phyloP scores from a whole-genome alignment of 2,329 filamentous ascomycete species.

The Ophiostoma sp. region DNA sequence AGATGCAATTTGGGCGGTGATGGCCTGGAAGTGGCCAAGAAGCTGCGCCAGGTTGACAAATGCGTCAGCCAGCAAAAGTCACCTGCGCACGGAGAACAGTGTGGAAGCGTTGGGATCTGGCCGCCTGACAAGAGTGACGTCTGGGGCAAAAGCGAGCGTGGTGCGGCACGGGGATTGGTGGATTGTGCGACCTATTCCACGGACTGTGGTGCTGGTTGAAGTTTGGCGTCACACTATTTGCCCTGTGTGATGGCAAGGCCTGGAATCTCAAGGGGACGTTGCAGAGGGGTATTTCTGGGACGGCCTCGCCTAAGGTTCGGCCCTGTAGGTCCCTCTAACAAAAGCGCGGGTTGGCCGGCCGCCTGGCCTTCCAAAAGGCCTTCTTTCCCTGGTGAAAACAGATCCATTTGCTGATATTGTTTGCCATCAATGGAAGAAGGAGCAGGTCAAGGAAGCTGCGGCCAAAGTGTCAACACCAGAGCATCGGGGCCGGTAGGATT shows the following conservation, averaged over 20 bases:
- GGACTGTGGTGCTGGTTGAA: not conserved
- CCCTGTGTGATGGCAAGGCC: not conserved
- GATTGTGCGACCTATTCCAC: not conserved
- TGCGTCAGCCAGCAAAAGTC: constrained; percentile 17
- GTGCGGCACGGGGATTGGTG: constrained; percentile 6
- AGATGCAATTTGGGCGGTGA: constrained; percentile 28
- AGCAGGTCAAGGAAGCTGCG: not conserved
- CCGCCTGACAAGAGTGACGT: not conserved
- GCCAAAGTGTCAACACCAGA: not conserved
- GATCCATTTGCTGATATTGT: not conserved
- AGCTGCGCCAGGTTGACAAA: constrained; percentile 1
- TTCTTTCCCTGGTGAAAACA: not conserved
- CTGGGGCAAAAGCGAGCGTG: not conserved
- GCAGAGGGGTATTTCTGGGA: not conserved
- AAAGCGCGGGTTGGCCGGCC: not conserved
- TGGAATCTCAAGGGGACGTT: not conserved
- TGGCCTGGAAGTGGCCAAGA: not conserved
- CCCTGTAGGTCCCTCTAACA: not conserved
- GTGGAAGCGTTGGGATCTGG: not conserved
- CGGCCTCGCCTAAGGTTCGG: not conserved
- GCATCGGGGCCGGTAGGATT: not conserved
- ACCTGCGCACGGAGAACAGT: constrained; percentile 2
- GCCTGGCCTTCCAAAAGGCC: not conserved
- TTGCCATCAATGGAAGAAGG: not conserved
- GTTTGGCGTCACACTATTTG: not conserved